These are phyloP conservation scores for Eucalyptus paniculata DNA, from an alignment of 345 rosid genomes.

Conservation along the genomic window DNA sequence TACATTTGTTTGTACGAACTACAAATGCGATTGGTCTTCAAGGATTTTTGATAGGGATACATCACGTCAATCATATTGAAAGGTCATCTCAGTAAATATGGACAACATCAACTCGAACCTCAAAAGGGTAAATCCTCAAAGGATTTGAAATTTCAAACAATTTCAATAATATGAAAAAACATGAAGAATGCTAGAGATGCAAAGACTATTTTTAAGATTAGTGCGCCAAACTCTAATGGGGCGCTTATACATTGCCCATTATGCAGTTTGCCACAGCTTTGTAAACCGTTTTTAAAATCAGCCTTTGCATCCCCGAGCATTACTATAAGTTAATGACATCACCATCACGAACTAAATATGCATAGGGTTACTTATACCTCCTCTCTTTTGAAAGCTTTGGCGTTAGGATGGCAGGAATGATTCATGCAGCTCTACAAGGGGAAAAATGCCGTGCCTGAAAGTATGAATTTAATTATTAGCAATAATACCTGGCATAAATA, in stretches of 20 bases:
- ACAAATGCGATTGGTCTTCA: too few relatives aligned
- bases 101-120: too few relatives aligned
- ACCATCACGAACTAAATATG: background rate
- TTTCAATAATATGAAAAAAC: background rate
- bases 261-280: background rate
- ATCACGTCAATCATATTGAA: too few relatives aligned
- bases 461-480: background rate
- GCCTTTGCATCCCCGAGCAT: background rate
- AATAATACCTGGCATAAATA: background rate
- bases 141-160: too few relatives aligned
- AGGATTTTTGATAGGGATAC: too few relatives aligned
- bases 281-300: background rate
- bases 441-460: slow-evolving; percentile 25
- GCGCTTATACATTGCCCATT: background rate
- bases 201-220: background rate
- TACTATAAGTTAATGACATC: background rate
- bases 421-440: too few relatives aligned
- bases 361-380: background rate
- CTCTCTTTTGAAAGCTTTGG: too few relatives aligned
- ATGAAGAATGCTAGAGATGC: background rate
- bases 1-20: too few relatives aligned
- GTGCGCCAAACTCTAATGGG: background rate
- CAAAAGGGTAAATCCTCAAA: too few relatives aligned
- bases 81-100: too few relatives aligned
- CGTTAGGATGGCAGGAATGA: too few relatives aligned